Evolutionary conservation across 1,284 basidiomycete genomes (phyloP), one percentile per base, ranked within the genome.

Genomic region (Ceratobasidium sp.): DNA sequence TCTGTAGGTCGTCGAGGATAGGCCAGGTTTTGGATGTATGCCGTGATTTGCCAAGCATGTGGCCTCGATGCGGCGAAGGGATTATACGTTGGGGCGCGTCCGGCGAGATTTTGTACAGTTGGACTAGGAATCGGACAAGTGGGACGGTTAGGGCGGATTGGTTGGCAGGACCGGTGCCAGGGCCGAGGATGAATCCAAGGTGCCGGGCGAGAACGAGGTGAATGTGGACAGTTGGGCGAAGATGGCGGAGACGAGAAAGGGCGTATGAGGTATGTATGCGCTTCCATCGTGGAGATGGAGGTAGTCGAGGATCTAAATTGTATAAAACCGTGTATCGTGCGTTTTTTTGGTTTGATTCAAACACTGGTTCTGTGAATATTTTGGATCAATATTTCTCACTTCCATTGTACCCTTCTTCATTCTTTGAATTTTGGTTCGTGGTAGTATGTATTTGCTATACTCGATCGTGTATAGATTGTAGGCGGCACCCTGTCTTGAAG

Each of bases 91-190:
- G 66, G 13, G 66, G 50, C 66, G 15, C 44, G 5, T 20, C 17
- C 10, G 66, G 66, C 4, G 66, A 46, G 13, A 50, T 68, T 46
- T 17, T 15, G 46, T 46, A 9, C 42, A 2, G 46, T 68, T 68
- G 2, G 46, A 68, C 48, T 68, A 46, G 66, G 17, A 68, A 68
- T 33, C 52, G 66, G 66, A 75, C 71, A n/a, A 64, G 44, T 44
- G 71, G 71, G 15, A 64, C 15, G 20, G 61, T 75, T 23, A 61
- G 71, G 17, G 50, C 46, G 38, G 65, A 64, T 40, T 33, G 33
- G 71, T 59, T 1, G 64, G 64, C 38, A 59, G 64, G 33, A 33
- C 33, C 4, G 33, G 33, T n/a, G 64, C 40, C 5, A 6, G 33
- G 33, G 33, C 33, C 33, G 33, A 33, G 33, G 33, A 33, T 33